Conservation (phyloP, 176 grass and related monocot species). For the Zoysia pacifica region DNA sequence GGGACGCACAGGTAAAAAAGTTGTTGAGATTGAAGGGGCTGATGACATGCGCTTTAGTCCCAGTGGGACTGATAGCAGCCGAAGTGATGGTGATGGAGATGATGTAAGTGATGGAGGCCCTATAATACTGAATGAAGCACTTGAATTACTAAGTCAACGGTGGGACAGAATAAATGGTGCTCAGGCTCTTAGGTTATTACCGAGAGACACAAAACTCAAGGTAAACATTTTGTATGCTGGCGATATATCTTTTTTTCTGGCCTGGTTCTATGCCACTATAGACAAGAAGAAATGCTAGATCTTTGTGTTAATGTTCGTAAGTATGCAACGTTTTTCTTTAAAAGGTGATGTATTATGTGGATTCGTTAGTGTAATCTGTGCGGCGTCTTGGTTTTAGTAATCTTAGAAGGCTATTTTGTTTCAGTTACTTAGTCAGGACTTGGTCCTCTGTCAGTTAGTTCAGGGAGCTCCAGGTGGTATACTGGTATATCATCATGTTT, state of each 20-base stretch:
- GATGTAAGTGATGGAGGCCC: slow-evolving; percentile 73
- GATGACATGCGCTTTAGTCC: slow-evolving; percentile 62
- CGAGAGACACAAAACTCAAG: slow-evolving; percentile 96
- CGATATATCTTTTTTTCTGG: slow-evolving; percentile 23
- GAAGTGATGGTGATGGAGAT: slow-evolving; percentile 95
- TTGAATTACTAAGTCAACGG: slow-evolving; percentile 88
- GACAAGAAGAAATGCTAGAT: not conserved
- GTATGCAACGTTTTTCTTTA: not conserved
- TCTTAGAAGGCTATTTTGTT: not conserved
- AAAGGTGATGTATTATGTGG: not conserved
- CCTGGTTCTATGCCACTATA: slow-evolving; percentile 28
- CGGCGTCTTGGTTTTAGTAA: not conserved
- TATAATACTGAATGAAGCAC: slow-evolving; percentile 94
- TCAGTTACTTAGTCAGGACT: not conserved
- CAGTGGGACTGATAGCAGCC: slow-evolving; percentile 83
- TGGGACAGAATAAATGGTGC: slow-evolving; percentile 99
- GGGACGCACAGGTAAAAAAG: slow-evolving; percentile 73
- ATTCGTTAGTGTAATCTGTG: not conserved
- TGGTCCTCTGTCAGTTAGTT: not conserved
- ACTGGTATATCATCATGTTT: too few species aligned
- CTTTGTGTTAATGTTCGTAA: slow-evolving; percentile 14
- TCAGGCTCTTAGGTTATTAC: slow-evolving; percentile 90
- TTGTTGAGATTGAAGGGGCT: slow-evolving; percentile 88
- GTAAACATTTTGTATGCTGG: slow-evolving; percentile 45
- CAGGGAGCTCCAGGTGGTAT: too few species aligned